Conservation (phyloP, 768 basidiomycete species). For the Pulveroboletus sp. region DNA sequence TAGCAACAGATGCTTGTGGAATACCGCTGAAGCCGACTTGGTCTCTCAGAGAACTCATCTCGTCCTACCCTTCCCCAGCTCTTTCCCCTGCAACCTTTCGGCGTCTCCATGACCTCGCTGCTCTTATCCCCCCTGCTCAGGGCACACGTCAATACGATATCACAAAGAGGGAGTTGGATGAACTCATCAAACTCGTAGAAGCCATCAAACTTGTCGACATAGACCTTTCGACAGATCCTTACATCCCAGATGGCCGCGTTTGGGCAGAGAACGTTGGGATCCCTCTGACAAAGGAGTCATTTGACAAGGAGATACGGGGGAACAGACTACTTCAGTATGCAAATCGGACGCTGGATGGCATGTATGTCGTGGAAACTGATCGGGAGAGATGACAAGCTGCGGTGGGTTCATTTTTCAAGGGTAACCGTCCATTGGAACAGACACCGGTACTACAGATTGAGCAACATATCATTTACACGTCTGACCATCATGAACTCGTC, state of each 20-base stretch:
- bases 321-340: slow-evolving; percentile 49
- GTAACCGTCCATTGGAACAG: neutral
- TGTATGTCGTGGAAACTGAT: slow-evolving; percentile 60
- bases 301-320: slow-evolving; percentile 34
- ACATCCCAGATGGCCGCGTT: slow-evolving; percentile 40
- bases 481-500: slow-evolving; percentile 10
- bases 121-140: slow-evolving; percentile 61
- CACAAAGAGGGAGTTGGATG: slow-evolving; percentile 60
- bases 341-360: slow-evolving; percentile 41
- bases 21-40: slow-evolving; percentile 69
- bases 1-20: slow-evolving; percentile 51
- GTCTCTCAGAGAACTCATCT: slow-evolving; percentile 74
- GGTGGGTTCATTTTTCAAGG: slow-evolving; percentile 8
- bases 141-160: slow-evolving; percentile 49
- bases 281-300: slow-evolving; percentile 19
- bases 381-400: slow-evolving; percentile 19
- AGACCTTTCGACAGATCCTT: slow-evolving; percentile 23
- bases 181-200: slow-evolving; percentile 73
- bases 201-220: slow-evolving; percentile 65
- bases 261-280: slow-evolving; percentile 40
- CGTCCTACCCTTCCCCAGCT: slow-evolving; percentile 69
- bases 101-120: slow-evolving; percentile 68
- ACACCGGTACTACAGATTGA: neutral
- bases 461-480: slow-evolving; percentile 3
- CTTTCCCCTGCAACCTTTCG: slow-evolving; percentile 55